phyloP scores from a whole-genome alignment of 768 basidiomycete genomes.

The Amanita jacksonii region DNA sequence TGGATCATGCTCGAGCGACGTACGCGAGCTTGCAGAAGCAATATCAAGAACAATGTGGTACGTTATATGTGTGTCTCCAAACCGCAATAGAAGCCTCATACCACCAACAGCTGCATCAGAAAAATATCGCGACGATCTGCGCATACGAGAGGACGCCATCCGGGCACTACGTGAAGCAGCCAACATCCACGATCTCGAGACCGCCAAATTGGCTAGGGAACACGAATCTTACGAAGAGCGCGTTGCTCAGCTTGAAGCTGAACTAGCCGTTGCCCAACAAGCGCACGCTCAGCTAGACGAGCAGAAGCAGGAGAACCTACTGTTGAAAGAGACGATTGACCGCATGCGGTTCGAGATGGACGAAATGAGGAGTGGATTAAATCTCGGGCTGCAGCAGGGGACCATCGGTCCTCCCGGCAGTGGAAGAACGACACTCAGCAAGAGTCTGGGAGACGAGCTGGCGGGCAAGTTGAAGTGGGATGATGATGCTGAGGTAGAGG shows the following conservation, averaged over 20 bases:
- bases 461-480: constrained; percentile 51
- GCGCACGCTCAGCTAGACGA: constrained; percentile 72
- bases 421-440: constrained; percentile 49
- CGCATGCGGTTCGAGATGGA: constrained; percentile 92
- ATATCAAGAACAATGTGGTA: constrained; percentile 83
- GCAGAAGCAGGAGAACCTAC: constrained; percentile 90
- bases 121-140: constrained; percentile 63
- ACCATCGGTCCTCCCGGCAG: constrained; percentile 34
- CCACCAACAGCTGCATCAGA: constrained; percentile 56
- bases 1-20: constrained; percentile 64
- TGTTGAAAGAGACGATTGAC: constrained; percentile 94
- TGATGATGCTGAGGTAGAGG: constrained; percentile 26
- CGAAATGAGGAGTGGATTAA: constrained; percentile 58
- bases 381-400: constrained; percentile 23
- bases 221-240: constrained; percentile 65
- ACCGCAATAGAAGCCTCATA: not conserved
- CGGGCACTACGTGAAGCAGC: constrained; percentile 51
- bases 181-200: constrained; percentile 55
- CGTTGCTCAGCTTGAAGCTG: constrained; percentile 58
- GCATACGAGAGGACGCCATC: constrained; percentile 67
- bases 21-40: constrained; percentile 77
- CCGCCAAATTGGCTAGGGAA: constrained; percentile 55
- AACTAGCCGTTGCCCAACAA: constrained; percentile 59
- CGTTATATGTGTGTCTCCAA: constrained; percentile 18
- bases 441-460: constrained; percentile 68